Percentiles rank a stretch among this genome's conserved stretches.
Conservation (phyloP, 495 filamentous ascomycete genomes). For the Margaritispora aquatica region DNA sequence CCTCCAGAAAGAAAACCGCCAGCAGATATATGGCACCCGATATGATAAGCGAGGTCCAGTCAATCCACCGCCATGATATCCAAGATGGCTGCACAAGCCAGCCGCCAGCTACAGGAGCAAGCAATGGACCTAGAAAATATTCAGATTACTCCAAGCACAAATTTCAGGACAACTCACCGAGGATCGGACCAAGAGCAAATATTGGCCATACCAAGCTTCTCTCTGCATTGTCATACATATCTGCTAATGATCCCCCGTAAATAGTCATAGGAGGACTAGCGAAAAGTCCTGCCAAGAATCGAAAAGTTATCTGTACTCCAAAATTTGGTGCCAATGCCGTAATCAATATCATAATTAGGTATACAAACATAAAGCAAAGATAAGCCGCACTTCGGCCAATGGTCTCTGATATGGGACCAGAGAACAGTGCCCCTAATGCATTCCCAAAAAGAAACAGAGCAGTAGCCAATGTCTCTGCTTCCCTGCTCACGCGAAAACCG, state of each 20-base stretch:
- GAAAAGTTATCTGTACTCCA: conserved; percentile 57
- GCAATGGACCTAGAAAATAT: conserved; percentile 36
- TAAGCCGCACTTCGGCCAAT: conserved; percentile 60
- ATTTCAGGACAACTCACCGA: too few relatives aligned
- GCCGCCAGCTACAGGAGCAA: conserved; percentile 47
- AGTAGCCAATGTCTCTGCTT: conserved; percentile 46
- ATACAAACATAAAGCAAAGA: conserved; percentile 57
- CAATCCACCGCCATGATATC: conserved; percentile 73
- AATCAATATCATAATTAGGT: conserved; percentile 67
- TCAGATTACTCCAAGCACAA: too few relatives aligned
- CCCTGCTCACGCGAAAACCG: conserved; percentile 44
- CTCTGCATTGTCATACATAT: conserved; percentile 52
- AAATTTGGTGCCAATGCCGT: conserved; percentile 69
- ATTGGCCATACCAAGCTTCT: too few relatives aligned
- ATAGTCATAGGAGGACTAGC: conserved; percentile 74
- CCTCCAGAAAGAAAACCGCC: conserved; percentile 59
- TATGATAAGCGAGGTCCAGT: conserved; percentile 74
- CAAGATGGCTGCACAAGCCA: conserved; percentile 60
- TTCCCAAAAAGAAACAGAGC: conserved; percentile 60
- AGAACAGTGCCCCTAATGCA: conserved; percentile 45
- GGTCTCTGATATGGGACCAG: conserved; percentile 51
- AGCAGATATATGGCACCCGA: conserved; percentile 46
- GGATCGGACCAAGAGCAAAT: too few relatives aligned
- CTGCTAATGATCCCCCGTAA: conserved; percentile 75
- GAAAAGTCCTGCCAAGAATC: conserved; percentile 69